Conservation (phyloP, 1,284 basidiomycete species). For the Marasmius oreades region DNA sequence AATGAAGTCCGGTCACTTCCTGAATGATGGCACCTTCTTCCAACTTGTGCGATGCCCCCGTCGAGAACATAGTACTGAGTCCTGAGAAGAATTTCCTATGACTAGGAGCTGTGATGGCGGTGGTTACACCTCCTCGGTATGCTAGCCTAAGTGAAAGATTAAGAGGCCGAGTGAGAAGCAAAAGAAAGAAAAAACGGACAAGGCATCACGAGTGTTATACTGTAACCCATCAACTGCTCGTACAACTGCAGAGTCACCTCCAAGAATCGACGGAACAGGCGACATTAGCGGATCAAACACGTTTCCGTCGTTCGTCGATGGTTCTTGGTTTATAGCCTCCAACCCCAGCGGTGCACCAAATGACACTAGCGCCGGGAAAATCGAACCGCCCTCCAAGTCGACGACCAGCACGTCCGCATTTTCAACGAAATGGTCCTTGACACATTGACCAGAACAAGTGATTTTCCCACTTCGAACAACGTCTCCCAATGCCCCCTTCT, state of each 20-base stretch:
- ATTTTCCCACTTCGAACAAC: constrained; percentile 42
- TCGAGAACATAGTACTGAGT: constrained; percentile 63
- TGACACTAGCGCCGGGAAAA: constrained; percentile 57
- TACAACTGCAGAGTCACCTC: constrained; percentile 50
- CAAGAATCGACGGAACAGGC: constrained; percentile 44
- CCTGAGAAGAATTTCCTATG: constrained; percentile 59
- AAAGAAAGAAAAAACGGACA: constrained; percentile 45
- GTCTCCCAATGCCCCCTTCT: constrained; percentile 24
- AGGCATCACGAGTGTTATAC: constrained; percentile 68
- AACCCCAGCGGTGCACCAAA: constrained; percentile 59
- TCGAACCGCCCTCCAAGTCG: constrained; percentile 32
- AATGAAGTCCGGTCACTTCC: constrained; percentile 39
- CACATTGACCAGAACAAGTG: constrained; percentile 37
- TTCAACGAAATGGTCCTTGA: constrained; percentile 13
- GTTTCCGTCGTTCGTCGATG: constrained; percentile 63
- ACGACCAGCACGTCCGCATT: constrained; percentile 24
- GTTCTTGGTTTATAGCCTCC: constrained; percentile 58
- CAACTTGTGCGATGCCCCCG: constrained; percentile 61
- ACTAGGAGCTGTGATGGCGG: constrained; percentile 59
- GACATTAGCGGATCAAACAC: constrained; percentile 49
- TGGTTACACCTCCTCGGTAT: constrained; percentile 58
- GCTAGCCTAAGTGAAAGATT: constrained; percentile 41
- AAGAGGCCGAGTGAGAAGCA: constrained; percentile 1
- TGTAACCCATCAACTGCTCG: constrained; percentile 74
- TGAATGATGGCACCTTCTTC: constrained; percentile 66